Percentiles rank a stretch among this genome's conserved stretches.
phyloP scores from a whole-genome alignment of 164 flowering plant genomes.

The Vitis riparia region DNA sequence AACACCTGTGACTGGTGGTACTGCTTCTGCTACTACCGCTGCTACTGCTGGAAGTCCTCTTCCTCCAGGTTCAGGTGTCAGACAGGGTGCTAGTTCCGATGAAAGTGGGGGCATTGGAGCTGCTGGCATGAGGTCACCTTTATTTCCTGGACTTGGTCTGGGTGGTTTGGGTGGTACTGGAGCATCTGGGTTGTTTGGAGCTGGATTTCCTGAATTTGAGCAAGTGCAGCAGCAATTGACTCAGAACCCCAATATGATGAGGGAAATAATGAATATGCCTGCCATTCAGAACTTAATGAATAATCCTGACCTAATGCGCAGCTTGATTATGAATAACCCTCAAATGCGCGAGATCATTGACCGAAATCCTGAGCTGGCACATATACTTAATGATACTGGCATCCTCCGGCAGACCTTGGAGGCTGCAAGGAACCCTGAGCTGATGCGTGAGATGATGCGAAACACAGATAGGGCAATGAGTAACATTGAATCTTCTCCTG shows the following conservation, averaged over 20 bases:
- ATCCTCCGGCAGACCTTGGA: slow-evolving; percentile 87
- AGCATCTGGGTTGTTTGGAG: slow-evolving; percentile 59
- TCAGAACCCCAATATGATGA: slow-evolving; percentile 90
- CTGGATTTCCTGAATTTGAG: slow-evolving; percentile 82
- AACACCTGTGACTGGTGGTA: slow-evolving; percentile 3
- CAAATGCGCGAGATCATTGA: slow-evolving; percentile 94
- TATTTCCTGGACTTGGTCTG: slow-evolving; percentile 38
- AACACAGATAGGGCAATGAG: slow-evolving; percentile 99
- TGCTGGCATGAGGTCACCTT: slow-evolving; percentile 29
- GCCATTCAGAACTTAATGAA: slow-evolving; percentile 81
- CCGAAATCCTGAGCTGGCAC: slow-evolving; percentile 90
- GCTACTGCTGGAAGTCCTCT: slow-evolving; percentile 13
- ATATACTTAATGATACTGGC: slow-evolving; percentile 85
- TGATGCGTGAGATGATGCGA: slow-evolving; percentile 99
- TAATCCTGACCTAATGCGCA: slow-evolving; percentile 88
- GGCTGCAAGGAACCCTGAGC: slow-evolving; percentile 93
- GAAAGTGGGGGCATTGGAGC: slow-evolving; percentile 25
- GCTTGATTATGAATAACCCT: slow-evolving; percentile 83
- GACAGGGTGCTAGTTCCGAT: slow-evolving; percentile 23
- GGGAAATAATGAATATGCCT: slow-evolving; percentile 92
- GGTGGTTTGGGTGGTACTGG: slow-evolving; percentile 44
- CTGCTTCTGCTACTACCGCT: background rate
- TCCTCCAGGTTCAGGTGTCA: slow-evolving; percentile 13
- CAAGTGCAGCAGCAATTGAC: slow-evolving; percentile 81
- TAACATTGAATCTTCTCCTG: slow-evolving; percentile 93